Base-by-base conservation (phyloP, 1,284 basidiomycete species). In the Bondarzewia mesenterica region DNA sequence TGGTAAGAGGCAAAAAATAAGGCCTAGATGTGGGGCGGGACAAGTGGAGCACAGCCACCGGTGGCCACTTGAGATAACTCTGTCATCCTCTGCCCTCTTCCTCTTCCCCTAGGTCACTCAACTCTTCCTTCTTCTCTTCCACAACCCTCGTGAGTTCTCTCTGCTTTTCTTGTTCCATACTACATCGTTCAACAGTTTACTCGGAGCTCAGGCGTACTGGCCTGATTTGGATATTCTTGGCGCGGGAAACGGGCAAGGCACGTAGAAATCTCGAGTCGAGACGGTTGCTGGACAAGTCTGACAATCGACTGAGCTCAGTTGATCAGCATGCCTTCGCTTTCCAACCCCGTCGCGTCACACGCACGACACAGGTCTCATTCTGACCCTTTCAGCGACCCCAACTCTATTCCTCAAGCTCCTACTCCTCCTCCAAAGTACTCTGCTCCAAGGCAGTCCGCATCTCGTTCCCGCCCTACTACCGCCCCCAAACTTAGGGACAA, bases 371-470 rank as follows among this genome's bases (percentile, higher is more conserved):
- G 77, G 60, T 73, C 76, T 32, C 60, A 75, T 47, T 75, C 76
- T 47, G 77, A 84, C 65, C 82, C 82, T 43, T 84, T 84, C 64
- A 66, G 66, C 46, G 74, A 77, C 70, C 75, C 58, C 53, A 41
- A 60, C 50, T 54, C 62, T 45, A 67, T 61, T 37, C 61, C 60
- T 43, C 62, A 63, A 44, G 65, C 70, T 5, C 67, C 69, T 18
- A 64, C 70, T 35, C 65, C 65, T 25, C 71, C 73, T 44, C 64
- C 68, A 46, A 68, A 73, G 61, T 53, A 57, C 49, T 53, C 46
- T 51, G 57, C 47, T 40, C 60, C 51, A 66, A 63, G 58, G 39
- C 58, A 12, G 51, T 62, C 44, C 44, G 62, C 61, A 52, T 53
- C 55, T 48, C 53, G 41, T 43, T 54, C 54, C 46, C 65, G 64